Evolutionary conservation across 805 yeast genomes (phyloP).

Genomic region (Pichia membranifaciens): DNA sequence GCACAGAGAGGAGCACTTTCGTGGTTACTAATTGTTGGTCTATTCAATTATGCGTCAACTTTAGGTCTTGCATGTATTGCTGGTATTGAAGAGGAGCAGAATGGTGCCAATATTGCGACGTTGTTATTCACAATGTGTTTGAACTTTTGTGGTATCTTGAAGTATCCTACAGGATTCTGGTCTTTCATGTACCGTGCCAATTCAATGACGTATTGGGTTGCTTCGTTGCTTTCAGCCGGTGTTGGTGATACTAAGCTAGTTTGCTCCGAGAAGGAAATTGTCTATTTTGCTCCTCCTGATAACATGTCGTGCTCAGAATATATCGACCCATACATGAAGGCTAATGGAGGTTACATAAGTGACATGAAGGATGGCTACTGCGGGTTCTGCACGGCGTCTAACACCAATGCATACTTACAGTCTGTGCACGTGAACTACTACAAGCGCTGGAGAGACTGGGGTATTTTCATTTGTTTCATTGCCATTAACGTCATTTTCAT

Average conservation of each 20-base stretch:
- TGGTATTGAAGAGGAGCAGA: slow-evolving; percentile 51
- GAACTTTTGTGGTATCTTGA: slow-evolving; percentile 76
- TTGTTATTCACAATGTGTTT: slow-evolving; percentile 56
- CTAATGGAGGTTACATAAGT: slow-evolving; percentile 43
- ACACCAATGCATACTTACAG: slow-evolving; percentile 56
- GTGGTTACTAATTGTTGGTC: slow-evolving; percentile 39
- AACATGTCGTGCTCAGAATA: slow-evolving; percentile 56
- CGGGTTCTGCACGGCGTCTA: slow-evolving; percentile 49
- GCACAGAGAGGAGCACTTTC: slow-evolving; percentile 51
- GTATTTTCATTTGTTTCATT: slow-evolving; percentile 47
- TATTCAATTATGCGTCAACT: slow-evolving; percentile 50
- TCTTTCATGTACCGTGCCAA: slow-evolving; percentile 69
- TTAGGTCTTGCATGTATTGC: slow-evolving; percentile 56
- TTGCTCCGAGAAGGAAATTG: slow-evolving; percentile 46
- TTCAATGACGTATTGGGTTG: slow-evolving; percentile 63
- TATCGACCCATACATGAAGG: slow-evolving; percentile 35
- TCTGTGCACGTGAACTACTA: slow-evolving; percentile 36
- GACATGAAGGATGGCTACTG: slow-evolving; percentile 48
- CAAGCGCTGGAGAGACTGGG: slow-evolving; percentile 60
- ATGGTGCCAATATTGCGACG: slow-evolving; percentile 57
- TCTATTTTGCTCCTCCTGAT: slow-evolving; percentile 43
- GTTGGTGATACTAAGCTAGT: slow-evolving; percentile 43
- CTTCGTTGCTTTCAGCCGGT: slow-evolving; percentile 49
- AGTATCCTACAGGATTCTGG: slow-evolving; percentile 64
- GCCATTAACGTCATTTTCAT: slow-evolving; percentile 35